Percentiles rank a stretch among this genome's conserved stretches.
phyloP scores from a whole-genome alignment of 202 grass and related monocot species.

The Sporobolus alterniflorus region DNA sequence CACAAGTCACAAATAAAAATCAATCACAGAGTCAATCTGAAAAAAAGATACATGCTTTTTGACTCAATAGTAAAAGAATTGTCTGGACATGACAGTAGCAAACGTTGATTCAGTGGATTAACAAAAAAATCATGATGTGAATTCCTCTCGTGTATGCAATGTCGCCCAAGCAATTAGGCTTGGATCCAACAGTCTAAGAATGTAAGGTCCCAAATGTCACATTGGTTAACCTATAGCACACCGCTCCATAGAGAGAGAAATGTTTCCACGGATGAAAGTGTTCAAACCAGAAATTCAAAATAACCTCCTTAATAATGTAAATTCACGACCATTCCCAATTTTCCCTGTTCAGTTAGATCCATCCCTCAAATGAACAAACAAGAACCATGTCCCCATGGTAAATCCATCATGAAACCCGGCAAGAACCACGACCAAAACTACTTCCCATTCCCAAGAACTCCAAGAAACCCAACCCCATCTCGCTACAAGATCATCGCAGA shows the following conservation, averaged over 20 bases:
- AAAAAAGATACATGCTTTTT: background rate
- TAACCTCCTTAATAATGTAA: background rate
- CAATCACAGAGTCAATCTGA: background rate
- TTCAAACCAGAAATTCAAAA: conserved; percentile 16
- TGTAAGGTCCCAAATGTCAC: background rate
- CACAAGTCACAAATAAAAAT: conserved; percentile 15
- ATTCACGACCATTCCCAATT: background rate
- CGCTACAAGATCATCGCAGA: background rate
- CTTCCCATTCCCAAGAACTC: background rate
- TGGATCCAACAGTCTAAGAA: conserved; percentile 35
- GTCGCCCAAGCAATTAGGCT: conserved; percentile 17
- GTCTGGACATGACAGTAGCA: background rate
- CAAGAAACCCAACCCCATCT: background rate
- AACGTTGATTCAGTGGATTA: background rate
- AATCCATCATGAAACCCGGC: background rate
- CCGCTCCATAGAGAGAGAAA: background rate
- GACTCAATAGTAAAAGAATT: background rate
- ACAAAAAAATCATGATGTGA: background rate
- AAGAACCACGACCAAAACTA: background rate
- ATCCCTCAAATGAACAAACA: conserved; percentile 26
- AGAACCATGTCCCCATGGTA: background rate
- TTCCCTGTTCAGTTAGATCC: conserved; percentile 40
- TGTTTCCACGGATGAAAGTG: background rate
- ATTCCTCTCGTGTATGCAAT: background rate
- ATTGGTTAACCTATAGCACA: background rate